Evolutionary conservation across 805 yeast species (phyloP), one percentile per base, ranked within the genome.

Genomic region (Yueomyces sinensis): DNA sequence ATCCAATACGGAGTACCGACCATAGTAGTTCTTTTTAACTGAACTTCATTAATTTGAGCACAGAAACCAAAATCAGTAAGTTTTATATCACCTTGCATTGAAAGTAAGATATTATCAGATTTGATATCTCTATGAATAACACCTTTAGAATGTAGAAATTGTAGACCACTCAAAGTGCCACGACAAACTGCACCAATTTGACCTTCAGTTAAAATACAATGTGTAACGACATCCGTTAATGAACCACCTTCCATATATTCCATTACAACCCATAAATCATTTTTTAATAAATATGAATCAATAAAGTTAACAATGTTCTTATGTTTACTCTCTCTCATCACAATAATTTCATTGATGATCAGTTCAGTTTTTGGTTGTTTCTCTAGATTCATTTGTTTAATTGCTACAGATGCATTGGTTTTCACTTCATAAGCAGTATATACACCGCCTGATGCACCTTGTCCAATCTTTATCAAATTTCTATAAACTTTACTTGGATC

Each of bases 1-100:
- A 91, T 91, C 99, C 99, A 91, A 56, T 91, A 91, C 13, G 99
- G 98, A 0, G 99, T 91, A 13, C 99, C 99, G 14, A 91, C 98
- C 94, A 91, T 84, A 4, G 99, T 91, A 3, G 95, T 86, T 55
- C 99, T 75, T 57, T 89, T 87, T 36, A 81, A 65, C 43, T 82
- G 80, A 36, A 72, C 70, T 43, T 80, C 93, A 27, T 80, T 82
- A 40, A 82, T 68, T 58, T 87, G 94, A 0, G 98, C 99, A 62
- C 98, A 91, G 63, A 89, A 91, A 1, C 94, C 94, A 56, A 83
- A 83, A 61, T 91, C 98, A 0, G 98, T 91, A 54, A 91, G 67
- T 59, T 91, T 91, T 50, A 91, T 84, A 44, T 84, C 79, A 29
- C 98, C 98, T 29, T 70, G 70, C 58, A 82, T 65, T 29, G 91